Conservation (phyloP, 768 basidiomycete genomes). For the Pleurotus salmoneostramineus region DNA sequence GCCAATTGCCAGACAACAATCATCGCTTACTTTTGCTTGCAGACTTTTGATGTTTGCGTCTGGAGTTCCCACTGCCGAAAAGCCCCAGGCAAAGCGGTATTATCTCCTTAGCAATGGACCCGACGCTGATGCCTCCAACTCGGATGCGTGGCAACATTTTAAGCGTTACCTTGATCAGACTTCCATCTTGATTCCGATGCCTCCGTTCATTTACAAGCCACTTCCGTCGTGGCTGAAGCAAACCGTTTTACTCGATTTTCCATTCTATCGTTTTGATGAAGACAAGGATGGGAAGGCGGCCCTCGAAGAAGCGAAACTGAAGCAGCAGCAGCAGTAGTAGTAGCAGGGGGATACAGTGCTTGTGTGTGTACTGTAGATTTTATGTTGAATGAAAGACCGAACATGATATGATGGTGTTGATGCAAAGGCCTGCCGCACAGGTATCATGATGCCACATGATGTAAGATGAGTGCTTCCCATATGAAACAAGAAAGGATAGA, state of each 20-base stretch:
- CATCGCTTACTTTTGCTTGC: not conserved
- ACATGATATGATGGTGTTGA: not conserved
- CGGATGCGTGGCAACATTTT: conserved; percentile 48
- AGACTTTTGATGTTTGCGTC: conserved; percentile 64
- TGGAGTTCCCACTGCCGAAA: conserved; percentile 68
- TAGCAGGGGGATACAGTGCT: not conserved
- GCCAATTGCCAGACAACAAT: not conserved
- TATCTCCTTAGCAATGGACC: conserved; percentile 48
- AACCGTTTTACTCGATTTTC: conserved; percentile 57
- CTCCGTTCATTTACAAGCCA: conserved; percentile 47
- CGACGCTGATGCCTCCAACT: conserved; percentile 21
- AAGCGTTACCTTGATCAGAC: conserved; percentile 51
- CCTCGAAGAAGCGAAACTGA: conserved; percentile 27
- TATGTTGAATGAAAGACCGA: not conserved
- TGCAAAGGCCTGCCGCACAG: not conserved
- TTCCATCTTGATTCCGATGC: conserved; percentile 59
- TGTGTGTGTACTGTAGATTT: not conserved
- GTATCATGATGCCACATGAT: conserved; percentile 7
- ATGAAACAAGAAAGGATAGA: not conserved
- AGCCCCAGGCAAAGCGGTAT: conserved; percentile 57
- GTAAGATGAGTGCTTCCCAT: not conserved
- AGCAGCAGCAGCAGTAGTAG: not conserved
- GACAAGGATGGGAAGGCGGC: conserved; percentile 41
- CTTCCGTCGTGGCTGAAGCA: conserved; percentile 50
- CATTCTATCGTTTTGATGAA: conserved; percentile 58